Conservation (phyloP, 1,284 basidiomycete genomes). For the Microbotryum scabiosae region DNA sequence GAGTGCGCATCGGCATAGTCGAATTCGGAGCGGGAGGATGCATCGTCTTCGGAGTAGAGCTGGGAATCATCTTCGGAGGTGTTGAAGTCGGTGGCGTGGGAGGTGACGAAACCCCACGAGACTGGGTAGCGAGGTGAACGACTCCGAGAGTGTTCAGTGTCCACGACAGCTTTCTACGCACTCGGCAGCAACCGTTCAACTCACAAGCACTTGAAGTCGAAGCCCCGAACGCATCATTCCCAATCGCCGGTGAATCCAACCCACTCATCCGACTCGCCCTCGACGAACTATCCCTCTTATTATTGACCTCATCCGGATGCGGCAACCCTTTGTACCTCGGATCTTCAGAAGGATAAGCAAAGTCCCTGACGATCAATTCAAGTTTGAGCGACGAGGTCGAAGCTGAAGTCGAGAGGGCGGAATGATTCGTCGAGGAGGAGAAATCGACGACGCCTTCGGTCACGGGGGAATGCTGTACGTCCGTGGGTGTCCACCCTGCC, state of each 20-base stretch:
- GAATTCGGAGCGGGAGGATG: background rate
- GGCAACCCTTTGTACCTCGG: conserved; percentile 5
- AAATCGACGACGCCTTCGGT: too few species aligned
- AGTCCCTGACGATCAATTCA: conserved; percentile 8
- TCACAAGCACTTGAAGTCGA: too few species aligned
- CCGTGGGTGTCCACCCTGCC: too few species aligned
- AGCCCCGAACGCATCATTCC: too few species aligned
- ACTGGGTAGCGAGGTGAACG: background rate
- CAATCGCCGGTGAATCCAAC: background rate
- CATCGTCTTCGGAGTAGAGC: background rate
- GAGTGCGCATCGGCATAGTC: background rate
- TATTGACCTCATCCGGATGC: conserved; percentile 1
- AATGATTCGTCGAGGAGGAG: too few species aligned
- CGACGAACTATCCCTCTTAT: background rate
- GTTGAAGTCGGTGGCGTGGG: conserved; percentile 16
- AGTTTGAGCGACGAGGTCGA: background rate
- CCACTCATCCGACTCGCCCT: background rate
- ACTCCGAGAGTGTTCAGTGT: background rate
- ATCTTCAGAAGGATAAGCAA: conserved; percentile 5
- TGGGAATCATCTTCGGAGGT: background rate
- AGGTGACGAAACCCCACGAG: conserved; percentile 31
- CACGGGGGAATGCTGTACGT: too few species aligned
- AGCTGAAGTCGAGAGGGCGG: too few species aligned
- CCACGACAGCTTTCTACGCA: too few species aligned
- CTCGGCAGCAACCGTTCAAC: too few species aligned